Evolutionary conservation across 2,329 filamentous ascomycete genomes (phyloP), one percentile per base, ranked within the genome.

Genomic region (Zarea fungicola): DNA sequence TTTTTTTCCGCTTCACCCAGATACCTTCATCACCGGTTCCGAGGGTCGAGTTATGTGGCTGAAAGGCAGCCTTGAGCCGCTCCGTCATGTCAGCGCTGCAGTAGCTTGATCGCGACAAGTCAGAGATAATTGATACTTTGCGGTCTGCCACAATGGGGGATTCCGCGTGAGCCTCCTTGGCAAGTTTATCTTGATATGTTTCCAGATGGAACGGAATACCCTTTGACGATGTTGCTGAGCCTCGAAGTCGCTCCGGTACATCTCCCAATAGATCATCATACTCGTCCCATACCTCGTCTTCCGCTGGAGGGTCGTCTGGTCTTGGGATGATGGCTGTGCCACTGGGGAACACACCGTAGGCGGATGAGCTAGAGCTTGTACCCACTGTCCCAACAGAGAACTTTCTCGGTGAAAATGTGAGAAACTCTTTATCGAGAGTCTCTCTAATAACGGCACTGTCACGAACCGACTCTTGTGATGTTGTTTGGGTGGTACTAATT

Each of bases 221-320:
- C 22, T 73, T 71, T 1, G 81, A 83, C 1, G 79, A 81, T 1
- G 74, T 76, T 5, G 75, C 69, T 1, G 80, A 81, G 2, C 68
- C 67, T 3, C 75, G 74, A 2, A 67, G 67, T 54, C 71, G 70
- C 26, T 60, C 50, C 1, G 63, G 62, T 9, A 74, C 76, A 10
- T 88, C 84, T 45, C 87, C 87, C 47, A 96, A 78, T 11, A 96
- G 71, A 58, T 96, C 92, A 56, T 97, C 84, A 61, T 95, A 96
- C 66, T 95, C 92, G 44, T 91, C 84, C 92, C 92, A 97, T 2
- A 96, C 78, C 61, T 96, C 92, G 58, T 96, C 92, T 55, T 95
- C 87, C 1, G 72, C 81, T 4, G 84, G 75, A 0, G 81, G 83
- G 4, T 82, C 80, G 37, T 73, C 74, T 2, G 80, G 73, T 3